Evolutionary conservation across 1,284 basidiomycete species (phyloP).

Genomic region (Omphalotus olearius): DNA sequence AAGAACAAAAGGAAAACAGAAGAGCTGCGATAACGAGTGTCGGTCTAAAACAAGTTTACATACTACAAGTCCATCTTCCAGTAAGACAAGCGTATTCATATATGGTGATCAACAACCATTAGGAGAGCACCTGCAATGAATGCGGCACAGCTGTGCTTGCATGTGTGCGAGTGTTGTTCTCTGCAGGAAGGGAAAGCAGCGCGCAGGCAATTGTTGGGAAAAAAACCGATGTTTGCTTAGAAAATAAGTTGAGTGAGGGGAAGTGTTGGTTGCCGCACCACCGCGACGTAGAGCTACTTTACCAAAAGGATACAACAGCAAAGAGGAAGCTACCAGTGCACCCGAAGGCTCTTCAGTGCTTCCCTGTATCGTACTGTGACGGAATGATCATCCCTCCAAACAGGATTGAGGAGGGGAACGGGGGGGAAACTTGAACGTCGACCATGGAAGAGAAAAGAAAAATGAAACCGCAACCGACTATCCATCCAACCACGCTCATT

Average conservation of each 20-base stretch:
- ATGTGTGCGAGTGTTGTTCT: no score
- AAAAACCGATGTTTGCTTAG: slow-evolving; percentile 17
- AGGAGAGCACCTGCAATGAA: no score
- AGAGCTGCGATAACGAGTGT: slow-evolving; percentile 6
- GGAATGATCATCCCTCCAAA: no score
- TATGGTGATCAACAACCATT: slow-evolving; percentile 17
- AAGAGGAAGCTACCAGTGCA: slow-evolving; percentile 5
- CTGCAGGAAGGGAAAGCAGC: no score
- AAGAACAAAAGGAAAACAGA: not conserved
- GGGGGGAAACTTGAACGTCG: no score
- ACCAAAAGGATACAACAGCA: slow-evolving; percentile 41
- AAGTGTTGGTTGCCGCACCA: slow-evolving; percentile 23
- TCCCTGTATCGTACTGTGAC: no score
- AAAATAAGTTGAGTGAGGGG: slow-evolving; percentile 19
- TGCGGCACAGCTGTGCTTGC: not conserved
- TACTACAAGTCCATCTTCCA: slow-evolving; percentile 6
- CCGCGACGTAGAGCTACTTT: slow-evolving; percentile 42
- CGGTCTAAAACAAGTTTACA: slow-evolving; percentile 8
- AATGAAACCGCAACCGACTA: not conserved
- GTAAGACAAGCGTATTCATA: slow-evolving; percentile 1
- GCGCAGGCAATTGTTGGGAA: not conserved
- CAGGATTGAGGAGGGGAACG: no score
- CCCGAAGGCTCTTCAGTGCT: not conserved
- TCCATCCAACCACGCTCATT: not conserved
- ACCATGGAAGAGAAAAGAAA: no score